Conservation (phyloP, 148 eudicot genomes). For the Beta vulgaris region DNA sequence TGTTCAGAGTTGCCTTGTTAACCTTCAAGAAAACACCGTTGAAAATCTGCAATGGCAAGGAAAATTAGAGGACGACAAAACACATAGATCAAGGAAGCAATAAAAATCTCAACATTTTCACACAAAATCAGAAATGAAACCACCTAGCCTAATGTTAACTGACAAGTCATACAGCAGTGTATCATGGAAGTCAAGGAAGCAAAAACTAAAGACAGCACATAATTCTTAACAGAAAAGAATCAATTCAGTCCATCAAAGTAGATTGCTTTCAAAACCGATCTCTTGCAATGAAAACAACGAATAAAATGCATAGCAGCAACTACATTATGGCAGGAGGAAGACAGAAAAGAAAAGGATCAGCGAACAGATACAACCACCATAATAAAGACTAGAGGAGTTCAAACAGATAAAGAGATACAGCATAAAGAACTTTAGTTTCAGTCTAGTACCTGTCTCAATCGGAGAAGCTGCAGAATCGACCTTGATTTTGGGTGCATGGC, state of each 20-base stretch:
- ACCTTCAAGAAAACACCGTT: conserved; percentile 81
- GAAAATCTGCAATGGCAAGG: conserved; percentile 51
- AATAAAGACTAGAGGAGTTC: background rate
- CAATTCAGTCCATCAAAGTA: too few relatives aligned
- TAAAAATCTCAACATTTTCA: too few relatives aligned
- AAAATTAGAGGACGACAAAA: background rate
- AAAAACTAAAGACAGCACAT: background rate
- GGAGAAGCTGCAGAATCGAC: conserved; percentile 69
- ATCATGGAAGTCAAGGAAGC: background rate
- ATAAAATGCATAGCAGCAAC: too few relatives aligned
- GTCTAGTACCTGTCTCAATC: conserved; percentile 61
- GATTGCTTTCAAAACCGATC: too few relatives aligned
- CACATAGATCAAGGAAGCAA: background rate
- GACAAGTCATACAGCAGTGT: background rate
- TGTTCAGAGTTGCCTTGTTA: conserved; percentile 80
- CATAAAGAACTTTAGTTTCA: too few relatives aligned
- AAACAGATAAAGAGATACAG: background rate
- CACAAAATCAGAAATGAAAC: background rate
- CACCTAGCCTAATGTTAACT: background rate
- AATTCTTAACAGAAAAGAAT: too few relatives aligned
- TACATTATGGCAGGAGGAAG: too few relatives aligned
- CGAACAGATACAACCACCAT: too few relatives aligned
- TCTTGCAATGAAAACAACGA: too few relatives aligned
- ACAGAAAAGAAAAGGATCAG: too few relatives aligned
- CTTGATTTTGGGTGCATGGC: conserved; percentile 74